Evolutionary conservation across 768 basidiomycete genomes (phyloP).

Genomic region (Pholiota conissans): DNA sequence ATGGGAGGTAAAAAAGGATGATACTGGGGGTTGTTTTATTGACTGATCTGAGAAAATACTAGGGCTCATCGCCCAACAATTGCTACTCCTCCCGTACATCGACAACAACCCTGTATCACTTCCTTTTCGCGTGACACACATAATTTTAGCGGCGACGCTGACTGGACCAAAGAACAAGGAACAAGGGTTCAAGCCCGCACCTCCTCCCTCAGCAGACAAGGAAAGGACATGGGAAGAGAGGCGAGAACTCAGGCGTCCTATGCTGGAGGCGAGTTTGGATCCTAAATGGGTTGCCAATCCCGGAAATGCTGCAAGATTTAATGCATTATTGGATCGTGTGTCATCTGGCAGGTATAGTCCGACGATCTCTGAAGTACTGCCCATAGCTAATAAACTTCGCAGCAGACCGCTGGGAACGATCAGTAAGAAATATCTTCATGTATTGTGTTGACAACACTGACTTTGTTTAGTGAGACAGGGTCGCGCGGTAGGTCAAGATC

Average conservation of each 20-base stretch:
- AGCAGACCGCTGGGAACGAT: background rate
- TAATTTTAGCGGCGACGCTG: background rate
- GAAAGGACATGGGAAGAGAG: background rate
- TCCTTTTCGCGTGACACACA: background rate
- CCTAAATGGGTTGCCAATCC: background rate
- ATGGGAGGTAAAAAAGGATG: slow-evolving; percentile 26
- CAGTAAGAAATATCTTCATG: background rate
- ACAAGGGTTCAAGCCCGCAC: background rate
- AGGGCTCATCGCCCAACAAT: slow-evolving; percentile 4
- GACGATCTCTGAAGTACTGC: background rate
- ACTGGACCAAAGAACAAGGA: slow-evolving; percentile 3
- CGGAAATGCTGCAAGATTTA: background rate
- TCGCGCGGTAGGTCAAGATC: background rate
- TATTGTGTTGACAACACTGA: background rate
- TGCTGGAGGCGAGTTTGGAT: background rate
- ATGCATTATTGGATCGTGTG: background rate
- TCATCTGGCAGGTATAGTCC: background rate
- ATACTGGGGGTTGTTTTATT: background rate
- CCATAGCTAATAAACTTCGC: background rate
- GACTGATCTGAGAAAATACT: background rate
- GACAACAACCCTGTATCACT: background rate
- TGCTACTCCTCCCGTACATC: background rate
- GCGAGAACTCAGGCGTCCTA: background rate
- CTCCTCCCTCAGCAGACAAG: background rate
- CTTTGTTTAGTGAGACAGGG: background rate